Evolutionary conservation across 2,329 filamentous ascomycete genomes (phyloP), one percentile per base, ranked within the genome.

Genomic region (Ophiocordyceps camponoti-rufipedis): DNA sequence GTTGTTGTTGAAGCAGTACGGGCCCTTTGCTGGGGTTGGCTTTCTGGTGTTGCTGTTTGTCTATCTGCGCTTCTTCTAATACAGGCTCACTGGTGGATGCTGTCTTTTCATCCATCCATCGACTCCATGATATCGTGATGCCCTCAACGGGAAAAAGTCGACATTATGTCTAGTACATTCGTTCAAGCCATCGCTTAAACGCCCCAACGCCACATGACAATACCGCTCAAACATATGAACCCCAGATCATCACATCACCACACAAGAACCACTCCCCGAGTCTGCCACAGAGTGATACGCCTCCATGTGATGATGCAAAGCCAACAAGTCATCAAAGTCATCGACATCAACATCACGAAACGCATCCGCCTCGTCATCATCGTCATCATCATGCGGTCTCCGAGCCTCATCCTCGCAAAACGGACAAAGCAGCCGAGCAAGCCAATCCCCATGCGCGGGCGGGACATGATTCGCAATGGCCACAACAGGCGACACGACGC

Each of bases 1-100:
- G 63, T 67, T 96, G 61, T 68, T 98, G 60, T 53, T 96, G 50
- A 95, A 95, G 71, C 89, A 95, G 76, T 98, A 96, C 59, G 91
- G 87, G 1, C 91, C 91, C 3, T 80, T 96, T 63, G 89, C 75
- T 28, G 85, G 74, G 3, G 68, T 96, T 47, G 86, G 74, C 2
- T 69, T 94, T 47, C 78, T 96, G 50, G 80, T 96, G 49, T 61
- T 96, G 45, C 62, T 95, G 50, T 87, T 96, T 63, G 66, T 96
- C 50, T 93, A 83, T 74, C 89, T 86, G 82, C 78, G 87, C 51
- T 95, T 96, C 68, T 94, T 94, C 63, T 95, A 60, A 41, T 23
- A 9, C 3, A 9, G 13, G 6, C 5, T 11, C 13, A 40, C 13
- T 16, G 13, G 33, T 38, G 16, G 33, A 38, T 23, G 33, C 13